These are phyloP conservation scores for Solanum dulcamara DNA, from an alignment of 257 asterid species.

Conservation along the genomic window DNA sequence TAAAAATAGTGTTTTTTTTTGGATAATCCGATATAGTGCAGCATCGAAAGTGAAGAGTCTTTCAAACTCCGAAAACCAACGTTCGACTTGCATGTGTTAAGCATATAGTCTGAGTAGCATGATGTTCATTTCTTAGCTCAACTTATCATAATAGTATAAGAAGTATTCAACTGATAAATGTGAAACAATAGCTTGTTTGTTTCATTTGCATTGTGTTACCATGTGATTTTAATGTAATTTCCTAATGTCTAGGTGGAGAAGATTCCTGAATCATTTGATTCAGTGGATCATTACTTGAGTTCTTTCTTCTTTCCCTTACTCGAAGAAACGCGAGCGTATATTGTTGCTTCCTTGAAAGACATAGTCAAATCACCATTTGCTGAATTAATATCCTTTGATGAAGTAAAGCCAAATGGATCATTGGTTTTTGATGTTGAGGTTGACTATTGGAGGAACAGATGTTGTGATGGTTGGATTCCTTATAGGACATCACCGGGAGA, in stretches of 20 bases:
- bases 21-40: no score
- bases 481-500: constrained; percentile 42
- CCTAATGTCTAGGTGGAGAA: constrained; percentile 24
- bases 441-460: constrained; percentile 28
- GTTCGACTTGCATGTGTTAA: no score
- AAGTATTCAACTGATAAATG: background rate
- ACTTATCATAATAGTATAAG: no score
- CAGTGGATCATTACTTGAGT: constrained; percentile 21
- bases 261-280: constrained; percentile 30
- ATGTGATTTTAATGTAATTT: background rate
- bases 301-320: constrained; percentile 35
- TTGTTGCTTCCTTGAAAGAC: constrained; percentile 31
- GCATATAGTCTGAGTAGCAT: no score
- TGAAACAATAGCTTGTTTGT: background rate
- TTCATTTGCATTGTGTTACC: background rate
- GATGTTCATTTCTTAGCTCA: no score
- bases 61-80: no score
- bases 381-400: constrained; percentile 12
- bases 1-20: no score
- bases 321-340: constrained; percentile 44
- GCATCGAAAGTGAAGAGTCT: no score
- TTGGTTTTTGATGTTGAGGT: background rate
- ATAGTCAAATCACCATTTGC: constrained; percentile 36
- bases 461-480: constrained; percentile 19
- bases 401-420: background rate